These are phyloP conservation scores for Lactarius trivialis DNA, from an alignment of 768 basidiomycete species.

Conservation along the genomic window DNA sequence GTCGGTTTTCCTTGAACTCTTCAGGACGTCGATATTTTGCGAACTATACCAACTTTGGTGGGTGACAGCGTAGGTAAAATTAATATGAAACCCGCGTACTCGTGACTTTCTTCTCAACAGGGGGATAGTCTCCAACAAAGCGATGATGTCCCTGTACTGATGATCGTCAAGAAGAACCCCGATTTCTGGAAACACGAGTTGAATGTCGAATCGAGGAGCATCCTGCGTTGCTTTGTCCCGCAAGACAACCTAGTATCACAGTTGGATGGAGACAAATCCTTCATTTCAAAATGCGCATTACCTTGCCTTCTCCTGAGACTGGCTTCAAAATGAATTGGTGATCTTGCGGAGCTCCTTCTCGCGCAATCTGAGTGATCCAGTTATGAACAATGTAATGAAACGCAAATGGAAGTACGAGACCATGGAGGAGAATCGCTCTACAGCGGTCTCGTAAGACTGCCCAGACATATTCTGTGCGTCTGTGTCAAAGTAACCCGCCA, in stretches of 20 bases:
- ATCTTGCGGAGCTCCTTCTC: slow-evolving; percentile 38
- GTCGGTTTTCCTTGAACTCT: slow-evolving; percentile 51
- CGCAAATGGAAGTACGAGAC: slow-evolving; percentile 31
- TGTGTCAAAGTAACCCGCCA: slow-evolving; percentile 94
- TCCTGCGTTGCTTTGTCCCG: slow-evolving; percentile 69
- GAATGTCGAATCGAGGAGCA: slow-evolving; percentile 81
- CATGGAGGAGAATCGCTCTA: slow-evolving; percentile 68
- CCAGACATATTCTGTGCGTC: slow-evolving; percentile 78
- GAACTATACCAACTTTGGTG: slow-evolving; percentile 47
- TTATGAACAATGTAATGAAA: background rate
- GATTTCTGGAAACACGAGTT: slow-evolving; percentile 87
- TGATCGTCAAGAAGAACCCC: slow-evolving; percentile 86
- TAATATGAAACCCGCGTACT: slow-evolving; percentile 34
- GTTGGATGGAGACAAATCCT: slow-evolving; percentile 2
- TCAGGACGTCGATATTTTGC: slow-evolving; percentile 68
- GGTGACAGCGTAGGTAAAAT: slow-evolving; percentile 19
- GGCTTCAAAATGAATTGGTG: slow-evolving; percentile 97
- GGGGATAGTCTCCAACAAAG: slow-evolving; percentile 93
- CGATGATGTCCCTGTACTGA: slow-evolving; percentile 91
- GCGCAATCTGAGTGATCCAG: slow-evolving; percentile 40
- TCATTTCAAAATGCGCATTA: slow-evolving; percentile 32
- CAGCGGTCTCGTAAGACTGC: slow-evolving; percentile 53
- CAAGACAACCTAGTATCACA: slow-evolving; percentile 58
- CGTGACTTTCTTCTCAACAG: slow-evolving; percentile 82
- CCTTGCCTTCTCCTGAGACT: slow-evolving; percentile 90